Conservation (phyloP, 1,284 basidiomycete species). For the Xerocomus amazonicus region DNA sequence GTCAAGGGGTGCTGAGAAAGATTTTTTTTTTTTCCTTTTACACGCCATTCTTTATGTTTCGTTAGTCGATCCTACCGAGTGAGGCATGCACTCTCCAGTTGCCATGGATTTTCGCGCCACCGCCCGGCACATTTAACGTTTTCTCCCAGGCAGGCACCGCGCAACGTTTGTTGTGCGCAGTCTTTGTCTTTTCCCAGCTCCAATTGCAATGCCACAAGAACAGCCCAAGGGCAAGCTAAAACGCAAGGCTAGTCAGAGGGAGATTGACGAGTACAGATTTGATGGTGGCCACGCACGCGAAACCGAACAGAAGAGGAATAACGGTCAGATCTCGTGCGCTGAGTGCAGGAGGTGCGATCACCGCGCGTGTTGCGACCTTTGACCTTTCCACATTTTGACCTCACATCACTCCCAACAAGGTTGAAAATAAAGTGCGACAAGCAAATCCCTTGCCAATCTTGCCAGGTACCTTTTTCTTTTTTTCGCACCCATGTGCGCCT, state of each 20-base stretch:
- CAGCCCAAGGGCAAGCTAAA: slow-evolving; percentile 46
- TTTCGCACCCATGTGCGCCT: neutral
- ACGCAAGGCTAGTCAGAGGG: slow-evolving; percentile 43
- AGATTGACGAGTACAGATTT: slow-evolving; percentile 46
- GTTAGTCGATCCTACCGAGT: slow-evolving; percentile 5
- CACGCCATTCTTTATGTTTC: slow-evolving; percentile 1
- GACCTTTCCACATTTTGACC: slow-evolving; percentile 22
- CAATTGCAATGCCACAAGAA: slow-evolving; percentile 44
- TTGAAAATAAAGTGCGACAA: slow-evolving; percentile 76
- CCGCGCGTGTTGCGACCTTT: slow-evolving; percentile 29
- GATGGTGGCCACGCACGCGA: slow-evolving; percentile 50
- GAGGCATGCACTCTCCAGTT: slow-evolving; percentile 8
- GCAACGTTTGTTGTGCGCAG: slow-evolving; percentile 3
- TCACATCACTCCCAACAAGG: slow-evolving; percentile 34
- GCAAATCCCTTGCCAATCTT: slow-evolving; percentile 68
- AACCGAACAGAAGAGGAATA: slow-evolving; percentile 50
- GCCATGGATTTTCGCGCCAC: slow-evolving; percentile 31
- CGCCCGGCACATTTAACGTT: slow-evolving; percentile 15
- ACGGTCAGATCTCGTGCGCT: slow-evolving; percentile 57
- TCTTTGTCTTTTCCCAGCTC: slow-evolving; percentile 3
- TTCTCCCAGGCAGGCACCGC: slow-evolving; percentile 26
- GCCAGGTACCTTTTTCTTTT: slow-evolving; percentile 42
- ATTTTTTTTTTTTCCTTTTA: slow-evolving; percentile 6
- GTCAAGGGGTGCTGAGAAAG: neutral
- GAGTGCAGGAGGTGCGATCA: slow-evolving; percentile 60